These are phyloP conservation scores for Psilocybe subaeruginosa DNA, from an alignment of 768 basidiomycete species.

Conservation along the genomic window DNA sequence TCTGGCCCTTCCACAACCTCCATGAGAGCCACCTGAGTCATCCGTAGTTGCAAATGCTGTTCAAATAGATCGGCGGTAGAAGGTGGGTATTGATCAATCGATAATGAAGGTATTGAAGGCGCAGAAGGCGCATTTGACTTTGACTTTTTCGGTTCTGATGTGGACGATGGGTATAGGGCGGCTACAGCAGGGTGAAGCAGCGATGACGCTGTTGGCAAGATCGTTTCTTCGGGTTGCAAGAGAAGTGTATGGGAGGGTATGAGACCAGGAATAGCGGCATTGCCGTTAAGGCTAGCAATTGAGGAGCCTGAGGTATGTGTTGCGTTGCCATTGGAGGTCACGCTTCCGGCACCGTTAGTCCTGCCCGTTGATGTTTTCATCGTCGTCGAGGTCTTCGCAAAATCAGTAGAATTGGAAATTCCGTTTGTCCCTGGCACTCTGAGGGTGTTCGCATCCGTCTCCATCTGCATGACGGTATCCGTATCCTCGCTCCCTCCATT, in stretches of 20 bases:
- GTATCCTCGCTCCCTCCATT: conserved; percentile 9
- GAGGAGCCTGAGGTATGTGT: background rate
- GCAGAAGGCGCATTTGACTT: background rate
- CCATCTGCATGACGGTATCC: conserved; percentile 10
- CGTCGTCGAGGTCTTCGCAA: background rate
- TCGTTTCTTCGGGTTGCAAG: conserved; percentile 6
- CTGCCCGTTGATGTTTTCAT: background rate
- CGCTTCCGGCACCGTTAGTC: background rate
- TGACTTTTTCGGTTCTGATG: background rate
- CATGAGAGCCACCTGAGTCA: conserved; percentile 80
- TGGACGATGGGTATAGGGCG: background rate
- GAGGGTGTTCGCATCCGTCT: background rate
- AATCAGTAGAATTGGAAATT: background rate
- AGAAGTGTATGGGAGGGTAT: background rate
- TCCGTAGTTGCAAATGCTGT: conserved; percentile 79
- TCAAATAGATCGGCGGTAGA: conserved; percentile 69
- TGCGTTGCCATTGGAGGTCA: background rate
- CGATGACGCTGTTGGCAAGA: conserved; percentile 8
- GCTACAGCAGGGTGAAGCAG: conserved; percentile 6
- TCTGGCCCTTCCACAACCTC: conserved; percentile 89
- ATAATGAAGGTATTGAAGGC: conserved; percentile 13
- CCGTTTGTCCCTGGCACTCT: conserved; percentile 8
- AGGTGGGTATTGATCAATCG: conserved; percentile 34
- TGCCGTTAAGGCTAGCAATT: background rate
- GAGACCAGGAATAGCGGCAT: background rate